phyloP scores from a whole-genome alignment of 2,329 filamentous ascomycete species.

The Cercospora nicotianae region DNA sequence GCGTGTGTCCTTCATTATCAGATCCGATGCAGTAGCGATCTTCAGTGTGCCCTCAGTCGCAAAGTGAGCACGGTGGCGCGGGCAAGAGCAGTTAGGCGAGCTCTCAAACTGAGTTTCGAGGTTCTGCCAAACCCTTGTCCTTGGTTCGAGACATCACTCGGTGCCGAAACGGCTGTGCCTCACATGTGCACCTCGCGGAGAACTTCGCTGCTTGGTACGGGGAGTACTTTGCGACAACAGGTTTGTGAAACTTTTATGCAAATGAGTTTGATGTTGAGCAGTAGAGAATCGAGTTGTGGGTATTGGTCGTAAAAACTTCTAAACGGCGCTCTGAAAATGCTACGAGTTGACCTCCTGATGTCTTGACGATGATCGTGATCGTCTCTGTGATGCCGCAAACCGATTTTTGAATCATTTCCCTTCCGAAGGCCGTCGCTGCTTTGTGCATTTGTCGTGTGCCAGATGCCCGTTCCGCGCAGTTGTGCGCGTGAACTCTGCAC shows the following conservation, averaged over 20 bases:
- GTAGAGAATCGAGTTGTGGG: conserved; percentile 9
- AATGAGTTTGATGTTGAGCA: background rate
- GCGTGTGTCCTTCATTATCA: background rate
- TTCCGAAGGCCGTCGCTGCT: conserved; percentile 60
- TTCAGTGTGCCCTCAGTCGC: conserved; percentile 10
- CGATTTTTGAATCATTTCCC: conserved; percentile 26
- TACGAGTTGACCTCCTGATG: conserved; percentile 9
- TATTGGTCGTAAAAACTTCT: conserved; percentile 12
- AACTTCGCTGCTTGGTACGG: conserved; percentile 5
- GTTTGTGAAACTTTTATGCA: background rate
- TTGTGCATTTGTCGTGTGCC: conserved; percentile 82
- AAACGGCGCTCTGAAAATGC: conserved; percentile 5
- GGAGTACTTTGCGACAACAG: background rate
- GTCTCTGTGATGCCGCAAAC: conserved; percentile 1
- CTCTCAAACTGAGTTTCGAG: conserved; percentile 10
- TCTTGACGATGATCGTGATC: background rate
- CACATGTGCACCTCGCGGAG: conserved; percentile 9
- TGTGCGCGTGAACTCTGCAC: conserved; percentile 89
- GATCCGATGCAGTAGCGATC: conserved; percentile 7
- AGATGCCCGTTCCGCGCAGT: conserved; percentile 84
- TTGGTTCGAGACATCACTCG: conserved; percentile 15
- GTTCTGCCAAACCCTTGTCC: conserved; percentile 11
- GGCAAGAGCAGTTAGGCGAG: conserved; percentile 12
- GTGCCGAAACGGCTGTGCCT: conserved; percentile 15
- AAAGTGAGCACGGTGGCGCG: conserved; percentile 6